These are phyloP conservation scores for Oemleria cerasiformis DNA, from an alignment of 306 rosid genomes.

Conservation along the genomic window DNA sequence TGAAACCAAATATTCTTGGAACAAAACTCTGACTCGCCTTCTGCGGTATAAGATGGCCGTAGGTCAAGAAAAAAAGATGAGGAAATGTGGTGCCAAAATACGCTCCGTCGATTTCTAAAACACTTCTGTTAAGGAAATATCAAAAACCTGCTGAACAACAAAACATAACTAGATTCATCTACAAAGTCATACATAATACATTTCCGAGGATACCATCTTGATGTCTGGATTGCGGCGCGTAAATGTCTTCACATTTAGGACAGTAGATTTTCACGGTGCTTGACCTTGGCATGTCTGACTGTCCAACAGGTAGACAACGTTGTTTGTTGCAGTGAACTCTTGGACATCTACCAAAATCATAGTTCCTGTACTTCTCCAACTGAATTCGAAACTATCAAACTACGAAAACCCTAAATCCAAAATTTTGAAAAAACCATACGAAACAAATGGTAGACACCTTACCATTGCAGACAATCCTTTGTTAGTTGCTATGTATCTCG, in stretches of 20 bases:
- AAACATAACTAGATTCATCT: background rate
- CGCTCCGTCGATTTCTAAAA: conserved; percentile 62
- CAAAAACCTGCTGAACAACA: background rate
- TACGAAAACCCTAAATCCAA: background rate
- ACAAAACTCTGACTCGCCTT: conserved; percentile 44
- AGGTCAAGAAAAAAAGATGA: conserved; percentile 53
- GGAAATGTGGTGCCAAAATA: conserved; percentile 70
- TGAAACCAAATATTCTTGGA: conserved; percentile 60
- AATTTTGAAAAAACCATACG: background rate
- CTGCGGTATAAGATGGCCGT: conserved; percentile 56
- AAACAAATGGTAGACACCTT: background rate
- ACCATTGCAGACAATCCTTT: conserved; percentile 76
- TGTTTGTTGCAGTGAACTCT: conserved; percentile 73
- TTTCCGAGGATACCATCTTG: conserved; percentile 73
- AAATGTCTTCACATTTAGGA: conserved; percentile 71
- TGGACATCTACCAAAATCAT: conserved; percentile 75
- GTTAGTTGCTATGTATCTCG: conserved; percentile 58
- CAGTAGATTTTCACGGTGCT: conserved; percentile 76
- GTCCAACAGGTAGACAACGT: conserved; percentile 75
- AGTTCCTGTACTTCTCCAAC: conserved; percentile 71
- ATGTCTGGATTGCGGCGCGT: conserved; percentile 69
- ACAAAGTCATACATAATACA: background rate
- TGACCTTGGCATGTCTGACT: conserved; percentile 62
- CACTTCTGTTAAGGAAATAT: conserved; percentile 27
- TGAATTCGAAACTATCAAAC: conserved; percentile 16